These are phyloP conservation scores for Zea luxurians DNA, from an alignment of 176 grass and related monocot genomes.

Conservation along the genomic window DNA sequence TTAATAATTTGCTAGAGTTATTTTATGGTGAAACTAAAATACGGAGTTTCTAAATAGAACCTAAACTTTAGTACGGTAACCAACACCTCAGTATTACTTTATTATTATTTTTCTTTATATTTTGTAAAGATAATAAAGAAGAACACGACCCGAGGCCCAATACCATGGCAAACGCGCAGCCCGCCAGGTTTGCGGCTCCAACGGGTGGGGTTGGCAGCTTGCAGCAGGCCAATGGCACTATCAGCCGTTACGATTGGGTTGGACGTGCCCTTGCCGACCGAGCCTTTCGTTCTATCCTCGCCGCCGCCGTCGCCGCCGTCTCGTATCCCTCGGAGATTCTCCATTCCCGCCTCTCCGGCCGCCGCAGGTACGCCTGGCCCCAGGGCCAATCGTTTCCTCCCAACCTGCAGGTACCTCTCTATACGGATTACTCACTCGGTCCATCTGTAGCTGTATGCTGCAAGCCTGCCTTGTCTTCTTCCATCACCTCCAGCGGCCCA, in stretches of 20 bases:
- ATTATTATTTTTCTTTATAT: too few relatives aligned
- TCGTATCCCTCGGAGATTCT: not conserved
- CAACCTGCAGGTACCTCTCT: not conserved
- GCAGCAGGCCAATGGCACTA: not conserved
- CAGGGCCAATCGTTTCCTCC: not conserved
- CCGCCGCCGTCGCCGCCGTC: slow-evolving; percentile 18
- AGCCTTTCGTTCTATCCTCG: slow-evolving; percentile 12
- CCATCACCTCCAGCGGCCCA: not conserved
- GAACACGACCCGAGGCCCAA: not conserved
- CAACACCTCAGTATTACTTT: too few relatives aligned
- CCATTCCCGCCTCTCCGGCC: not conserved
- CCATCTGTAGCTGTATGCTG: not conserved
- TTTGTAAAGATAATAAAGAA: too few relatives aligned
- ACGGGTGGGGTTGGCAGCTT: not conserved
- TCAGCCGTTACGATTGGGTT: slow-evolving; percentile 20
- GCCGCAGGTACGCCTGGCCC: slow-evolving; percentile 4
- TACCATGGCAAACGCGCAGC: not conserved
- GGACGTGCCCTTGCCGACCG: slow-evolving; percentile 12
- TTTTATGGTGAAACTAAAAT: too few relatives aligned
- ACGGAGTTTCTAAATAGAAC: too few relatives aligned
- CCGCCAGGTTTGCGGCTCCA: not conserved
- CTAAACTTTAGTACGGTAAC: too few relatives aligned
- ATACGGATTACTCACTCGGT: not conserved
- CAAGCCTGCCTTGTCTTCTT: not conserved
- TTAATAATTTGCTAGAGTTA: too few relatives aligned